Conservation (phyloP, 2,329 filamentous ascomycete species). For the Colletotrichum sp. region DNA sequence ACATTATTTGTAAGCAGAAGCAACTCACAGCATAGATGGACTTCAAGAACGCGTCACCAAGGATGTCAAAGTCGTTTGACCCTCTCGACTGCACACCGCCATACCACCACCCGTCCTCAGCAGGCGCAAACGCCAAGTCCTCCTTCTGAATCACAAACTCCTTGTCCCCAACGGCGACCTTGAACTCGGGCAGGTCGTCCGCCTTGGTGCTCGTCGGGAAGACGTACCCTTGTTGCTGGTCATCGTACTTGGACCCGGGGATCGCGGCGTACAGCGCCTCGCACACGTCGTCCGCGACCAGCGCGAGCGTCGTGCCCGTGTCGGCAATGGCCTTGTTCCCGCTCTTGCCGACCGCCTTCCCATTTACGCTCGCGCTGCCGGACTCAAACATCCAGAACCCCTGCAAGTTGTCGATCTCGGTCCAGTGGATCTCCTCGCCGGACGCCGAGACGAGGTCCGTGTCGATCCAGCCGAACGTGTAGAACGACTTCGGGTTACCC, state of each 20-base stretch:
- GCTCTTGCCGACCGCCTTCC: conserved; percentile 36
- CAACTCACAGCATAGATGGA: conserved; percentile 16
- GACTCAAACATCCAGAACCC: conserved; percentile 76
- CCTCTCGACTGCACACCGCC: conserved; percentile 15
- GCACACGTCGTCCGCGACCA: conserved; percentile 39
- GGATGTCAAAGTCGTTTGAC: conserved; percentile 12
- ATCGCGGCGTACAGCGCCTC: conserved; percentile 28
- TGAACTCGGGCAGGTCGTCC: conserved; percentile 46
- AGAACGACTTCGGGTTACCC: conserved; percentile 66
- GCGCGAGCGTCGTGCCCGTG: conserved; percentile 67
- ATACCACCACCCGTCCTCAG: conserved; percentile 10
- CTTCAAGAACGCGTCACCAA: conserved; percentile 15
- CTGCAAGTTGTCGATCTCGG: conserved; percentile 61
- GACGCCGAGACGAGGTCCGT: conserved; percentile 60
- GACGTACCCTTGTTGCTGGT: conserved; percentile 30
- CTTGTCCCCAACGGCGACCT: conserved; percentile 62
- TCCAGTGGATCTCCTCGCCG: conserved; percentile 63
- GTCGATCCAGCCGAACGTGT: conserved; percentile 76
- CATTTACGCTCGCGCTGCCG: conserved; percentile 59
- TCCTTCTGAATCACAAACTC: conserved; percentile 31
- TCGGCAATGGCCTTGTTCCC: conserved; percentile 57
- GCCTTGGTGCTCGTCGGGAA: conserved; percentile 45
- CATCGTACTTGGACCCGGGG: conserved; percentile 23
- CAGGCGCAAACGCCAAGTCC: conserved; percentile 11
- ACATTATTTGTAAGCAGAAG: neutral